Base-by-base conservation (phyloP, 345 rosid genomes). In the Carallia brachiata region DNA sequence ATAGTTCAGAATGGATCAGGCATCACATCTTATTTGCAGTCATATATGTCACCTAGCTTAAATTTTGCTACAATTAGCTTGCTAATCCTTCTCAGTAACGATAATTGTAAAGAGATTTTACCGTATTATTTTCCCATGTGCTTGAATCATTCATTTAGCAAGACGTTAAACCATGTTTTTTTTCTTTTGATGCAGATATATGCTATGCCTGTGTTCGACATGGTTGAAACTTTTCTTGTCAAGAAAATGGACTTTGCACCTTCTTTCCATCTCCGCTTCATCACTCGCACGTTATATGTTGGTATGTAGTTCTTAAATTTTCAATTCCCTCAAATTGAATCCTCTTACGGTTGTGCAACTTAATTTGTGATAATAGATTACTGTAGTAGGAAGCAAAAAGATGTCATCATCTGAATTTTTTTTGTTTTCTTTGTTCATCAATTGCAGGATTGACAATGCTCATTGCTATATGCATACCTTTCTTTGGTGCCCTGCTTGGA, bases 131-230 rank as follows among this genome's bases (percentile, higher is more conserved):
- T n/a, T 15, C 0, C 52, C 52, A 28, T 55, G 59, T 23, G 27
- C 31, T 55, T 55, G 59, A n/a, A 8, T 55, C 13, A 2, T 4
- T 23, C 4, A 23, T 55, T 23, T 12, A 7, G 10, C 13, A 1
- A 36, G 0, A 18, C 13, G 30, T 60, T 53, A 39, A 7, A 4
- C 15, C 36, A 10, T 16, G 4, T 7, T 15, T 1, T 31, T 66
- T 1, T 34, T 55, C 1, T 55, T 7, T 23, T 2, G 17, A 1
- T 70, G 66, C 78, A 89, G 86, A 59, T 91, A 9, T 91, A 71
- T 44, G 91, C 94, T 6, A 91, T 93, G 82, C 96, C 92, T 0
- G 96, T 93, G 52, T 93, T 93, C 28, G 97, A 91, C 78, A 87
- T 88, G 97, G 19, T 86, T 0, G 96, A 93, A 73, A 88, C 91